A percentile compares a stretch with the other conserved stretches of the same genome.
phyloP scores from a whole-genome alignment of 331 rosid species.

The Rosa hybrid region DNA sequence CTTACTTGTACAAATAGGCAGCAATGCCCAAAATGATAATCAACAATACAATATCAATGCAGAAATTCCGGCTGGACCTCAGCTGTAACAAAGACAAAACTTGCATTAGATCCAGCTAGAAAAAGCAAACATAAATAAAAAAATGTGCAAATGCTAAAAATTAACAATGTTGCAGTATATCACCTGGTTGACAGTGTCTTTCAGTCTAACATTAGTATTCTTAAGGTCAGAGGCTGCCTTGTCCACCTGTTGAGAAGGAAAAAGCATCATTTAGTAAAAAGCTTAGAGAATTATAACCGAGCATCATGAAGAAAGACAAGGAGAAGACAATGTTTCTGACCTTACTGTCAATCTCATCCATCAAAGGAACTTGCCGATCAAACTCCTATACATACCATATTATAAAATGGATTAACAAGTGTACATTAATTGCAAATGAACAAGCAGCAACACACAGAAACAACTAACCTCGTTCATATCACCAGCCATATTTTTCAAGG shows the following conservation, averaged over 20 bases:
- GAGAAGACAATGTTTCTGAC: constrained; percentile 40
- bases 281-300: neutral
- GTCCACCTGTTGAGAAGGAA: constrained; percentile 69
- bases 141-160: neutral
- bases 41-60: constrained; percentile 87
- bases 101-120: constrained; percentile 32
- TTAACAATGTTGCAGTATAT: constrained; percentile 18
- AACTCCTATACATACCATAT: constrained; percentile 60
- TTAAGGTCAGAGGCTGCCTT: constrained; percentile 93
- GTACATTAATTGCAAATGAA: neutral
- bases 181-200: constrained; percentile 94
- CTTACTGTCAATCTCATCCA: constrained; percentile 98
- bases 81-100: constrained; percentile 61
- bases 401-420: constrained; percentile 13
- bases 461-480: constrained; percentile 92
- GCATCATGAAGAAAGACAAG: constrained; percentile 7
- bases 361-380: constrained; percentile 97
- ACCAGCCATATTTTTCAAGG: constrained; percentile 88
- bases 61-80: constrained; percentile 96
- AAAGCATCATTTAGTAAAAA: constrained; percentile 18
- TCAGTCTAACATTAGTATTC: constrained; percentile 95
- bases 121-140: constrained; percentile 9
- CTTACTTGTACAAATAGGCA: constrained; percentile 98
- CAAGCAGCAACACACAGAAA: neutral
- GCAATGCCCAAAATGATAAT: constrained; percentile 95